Percentiles rank a stretch among this genome's conserved stretches.
These are phyloP conservation scores for Erythrobasidium hasegawianum DNA, from an alignment of 1,284 basidiomycete species.

Conservation along the genomic window DNA sequence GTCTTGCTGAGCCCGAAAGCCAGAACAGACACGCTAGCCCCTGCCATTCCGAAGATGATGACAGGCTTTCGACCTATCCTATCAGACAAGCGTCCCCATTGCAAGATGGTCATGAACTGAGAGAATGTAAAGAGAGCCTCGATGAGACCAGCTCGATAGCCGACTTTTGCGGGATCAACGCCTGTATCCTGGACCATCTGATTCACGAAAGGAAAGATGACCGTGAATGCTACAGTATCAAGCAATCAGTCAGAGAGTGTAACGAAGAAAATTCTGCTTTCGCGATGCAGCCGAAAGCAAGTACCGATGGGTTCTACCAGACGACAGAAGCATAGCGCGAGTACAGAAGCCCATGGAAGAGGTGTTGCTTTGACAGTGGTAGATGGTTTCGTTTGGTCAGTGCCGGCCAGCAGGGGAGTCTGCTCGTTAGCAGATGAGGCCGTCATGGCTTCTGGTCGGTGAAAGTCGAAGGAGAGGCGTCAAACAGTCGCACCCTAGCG, in stretches of 20 bases:
- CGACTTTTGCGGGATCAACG: slow-evolving; percentile 36
- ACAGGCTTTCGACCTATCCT: slow-evolving; percentile 44
- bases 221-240: slow-evolving; percentile 38
- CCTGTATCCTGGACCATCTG: slow-evolving; percentile 27
- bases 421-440: slow-evolving; percentile 2
- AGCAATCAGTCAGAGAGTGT: not conserved
- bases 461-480: no score
- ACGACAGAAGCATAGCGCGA: slow-evolving; percentile 23
- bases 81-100: slow-evolving; percentile 49
- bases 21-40: slow-evolving; percentile 47
- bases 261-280: not conserved
- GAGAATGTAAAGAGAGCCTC: slow-evolving; percentile 48
- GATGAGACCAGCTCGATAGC: slow-evolving; percentile 50
- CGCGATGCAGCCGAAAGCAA: not conserved
- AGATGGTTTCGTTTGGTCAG: not conserved
- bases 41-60: slow-evolving; percentile 47
- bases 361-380: slow-evolving; percentile 13
- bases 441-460: not conserved
- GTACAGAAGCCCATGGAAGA: slow-evolving; percentile 22
- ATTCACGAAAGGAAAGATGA: slow-evolving; percentile 55
- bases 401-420: slow-evolving; percentile 13
- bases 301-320: slow-evolving; percentile 25
- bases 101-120: slow-evolving; percentile 48
- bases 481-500: no score
- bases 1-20: slow-evolving; percentile 49